These are phyloP conservation scores for Trichoderma virens DNA, from an alignment of 495 filamentous ascomycete species.

Conservation along the genomic window DNA sequence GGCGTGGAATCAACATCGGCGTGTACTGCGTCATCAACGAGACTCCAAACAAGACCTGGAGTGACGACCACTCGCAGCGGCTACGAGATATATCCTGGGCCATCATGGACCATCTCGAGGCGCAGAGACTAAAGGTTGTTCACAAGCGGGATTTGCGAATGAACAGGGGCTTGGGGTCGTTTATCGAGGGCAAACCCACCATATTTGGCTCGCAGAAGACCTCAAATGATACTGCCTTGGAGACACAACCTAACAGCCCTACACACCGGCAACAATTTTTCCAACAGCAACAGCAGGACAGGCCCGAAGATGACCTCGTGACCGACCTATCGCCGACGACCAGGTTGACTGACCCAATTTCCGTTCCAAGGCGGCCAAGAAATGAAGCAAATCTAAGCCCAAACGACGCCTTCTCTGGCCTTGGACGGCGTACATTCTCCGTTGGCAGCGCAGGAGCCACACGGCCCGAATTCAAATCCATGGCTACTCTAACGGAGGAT, in stretches of 20 bases:
- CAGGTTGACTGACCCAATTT: background rate
- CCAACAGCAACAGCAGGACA: background rate
- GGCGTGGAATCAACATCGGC: slow-evolving; percentile 61
- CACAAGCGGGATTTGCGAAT: slow-evolving; percentile 50
- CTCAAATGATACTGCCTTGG: background rate
- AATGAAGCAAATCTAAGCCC: background rate
- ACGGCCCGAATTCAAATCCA: background rate
- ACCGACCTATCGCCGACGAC: background rate
- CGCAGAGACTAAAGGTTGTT: slow-evolving; percentile 48
- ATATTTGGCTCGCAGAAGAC: slow-evolving; percentile 8
- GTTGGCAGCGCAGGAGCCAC: background rate
- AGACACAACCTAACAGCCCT: background rate
- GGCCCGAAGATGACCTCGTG: background rate
- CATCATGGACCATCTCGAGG: slow-evolving; percentile 57
- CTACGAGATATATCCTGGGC: slow-evolving; percentile 44
- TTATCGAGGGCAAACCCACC: slow-evolving; percentile 47
- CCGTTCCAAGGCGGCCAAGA: background rate
- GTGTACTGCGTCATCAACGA: slow-evolving; percentile 61
- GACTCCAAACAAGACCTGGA: slow-evolving; percentile 36
- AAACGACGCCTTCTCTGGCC: background rate
- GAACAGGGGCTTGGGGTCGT: slow-evolving; percentile 53
- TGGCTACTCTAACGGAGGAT: background rate
- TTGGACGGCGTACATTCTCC: background rate
- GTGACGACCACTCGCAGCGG: slow-evolving; percentile 29
- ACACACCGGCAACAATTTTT: background rate